phyloP scores from a whole-genome alignment of 1,284 basidiomycete genomes.

The Rugosomyces carneus region DNA sequence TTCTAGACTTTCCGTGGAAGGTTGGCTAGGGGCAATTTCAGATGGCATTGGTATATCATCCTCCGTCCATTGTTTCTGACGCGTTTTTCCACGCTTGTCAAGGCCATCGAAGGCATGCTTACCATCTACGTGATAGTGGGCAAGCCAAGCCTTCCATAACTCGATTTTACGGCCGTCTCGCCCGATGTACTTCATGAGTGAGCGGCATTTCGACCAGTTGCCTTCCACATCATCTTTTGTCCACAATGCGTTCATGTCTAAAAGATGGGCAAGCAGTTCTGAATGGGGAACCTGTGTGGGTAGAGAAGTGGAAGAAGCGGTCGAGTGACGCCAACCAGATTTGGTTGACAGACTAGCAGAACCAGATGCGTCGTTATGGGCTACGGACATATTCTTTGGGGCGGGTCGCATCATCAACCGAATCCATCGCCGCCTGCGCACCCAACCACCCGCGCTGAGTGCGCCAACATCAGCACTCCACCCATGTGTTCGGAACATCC shows the following conservation, averaged over 20 bases:
- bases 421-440: slow-evolving; percentile 71
- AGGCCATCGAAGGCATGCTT: slow-evolving; percentile 6
- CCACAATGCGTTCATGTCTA: slow-evolving; percentile 31
- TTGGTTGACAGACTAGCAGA: slow-evolving; percentile 4
- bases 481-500: slow-evolving; percentile 55
- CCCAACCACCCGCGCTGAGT: slow-evolving; percentile 61
- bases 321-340: slow-evolving; percentile 6
- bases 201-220: slow-evolving; percentile 58
- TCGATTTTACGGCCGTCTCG: slow-evolving; percentile 69
- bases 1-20: slow-evolving; percentile 6
- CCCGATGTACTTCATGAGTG: slow-evolving; percentile 44
- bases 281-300: slow-evolving; percentile 21
- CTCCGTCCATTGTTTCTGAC: slow-evolving; percentile 39
- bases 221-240: slow-evolving; percentile 37
- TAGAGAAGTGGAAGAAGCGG: slow-evolving; percentile 17
- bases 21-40: slow-evolving; percentile 19
- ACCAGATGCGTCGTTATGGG: not conserved
- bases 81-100: slow-evolving; percentile 24
- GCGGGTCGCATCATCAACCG: slow-evolving; percentile 69
- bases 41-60: slow-evolving; percentile 31
- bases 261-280: slow-evolving; percentile 17
- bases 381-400: slow-evolving; percentile 22
- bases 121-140: slow-evolving; percentile 23
- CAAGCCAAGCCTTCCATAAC: slow-evolving; percentile 64
- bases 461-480: slow-evolving; percentile 60